Conservation (phyloP, 2,329 filamentous ascomycete genomes). For the Sclerotinia nivalis region DNA sequence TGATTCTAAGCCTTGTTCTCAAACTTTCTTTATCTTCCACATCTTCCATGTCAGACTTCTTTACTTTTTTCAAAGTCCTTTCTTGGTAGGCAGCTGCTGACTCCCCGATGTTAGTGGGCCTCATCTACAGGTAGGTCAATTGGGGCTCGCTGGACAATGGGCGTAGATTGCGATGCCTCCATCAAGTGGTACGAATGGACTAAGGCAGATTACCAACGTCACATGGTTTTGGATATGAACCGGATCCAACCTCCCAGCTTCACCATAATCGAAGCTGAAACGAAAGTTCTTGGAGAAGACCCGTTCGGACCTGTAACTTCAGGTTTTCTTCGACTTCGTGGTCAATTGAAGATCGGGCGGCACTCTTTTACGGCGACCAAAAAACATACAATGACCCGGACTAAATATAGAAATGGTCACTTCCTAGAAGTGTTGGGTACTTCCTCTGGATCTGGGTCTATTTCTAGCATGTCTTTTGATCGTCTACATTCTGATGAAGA, state of each 20-base stretch:
- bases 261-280: not conserved
- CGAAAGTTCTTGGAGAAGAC: not conserved
- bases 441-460: not conserved
- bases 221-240: not conserved
- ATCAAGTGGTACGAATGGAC: not conserved
- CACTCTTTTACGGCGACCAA: not conserved
- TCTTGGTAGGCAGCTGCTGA: not conserved
- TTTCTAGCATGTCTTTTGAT: not conserved
- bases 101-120: not conserved
- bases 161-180: not conserved
- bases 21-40: not conserved
- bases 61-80: not conserved
- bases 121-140: constrained; percentile 1
- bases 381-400: not conserved
- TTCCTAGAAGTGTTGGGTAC: not conserved
- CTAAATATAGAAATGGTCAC: not conserved
- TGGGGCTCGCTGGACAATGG: accelerated
- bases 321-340: not conserved
- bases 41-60: not conserved
- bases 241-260: not conserved
- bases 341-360: not conserved
- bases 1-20: not conserved
- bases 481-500: not conserved
- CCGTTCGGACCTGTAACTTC: constrained; percentile 1
- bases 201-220: not conserved